Evolutionary conservation across 495 filamentous ascomycete genomes (phyloP).

Genomic region (Cairneyella variabilis): DNA sequence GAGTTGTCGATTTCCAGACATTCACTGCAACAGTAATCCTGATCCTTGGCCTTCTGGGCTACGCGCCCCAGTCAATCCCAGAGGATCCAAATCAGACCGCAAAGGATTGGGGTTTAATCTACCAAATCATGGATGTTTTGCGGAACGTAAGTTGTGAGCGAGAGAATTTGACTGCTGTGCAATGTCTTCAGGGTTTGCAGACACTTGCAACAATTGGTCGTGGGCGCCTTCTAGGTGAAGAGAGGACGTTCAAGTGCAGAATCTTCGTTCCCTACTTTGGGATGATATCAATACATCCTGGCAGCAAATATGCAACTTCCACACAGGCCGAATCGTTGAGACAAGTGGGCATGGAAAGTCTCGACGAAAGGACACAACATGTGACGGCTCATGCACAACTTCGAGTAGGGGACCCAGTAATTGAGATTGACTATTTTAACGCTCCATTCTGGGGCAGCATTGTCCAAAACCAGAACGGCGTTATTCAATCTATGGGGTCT

Average conservation of each 20-base stretch:
- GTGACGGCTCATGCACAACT: background rate
- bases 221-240: background rate
- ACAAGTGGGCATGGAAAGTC: background rate
- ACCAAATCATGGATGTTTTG: slow-evolving; percentile 1
- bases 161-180: background rate
- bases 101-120: background rate
- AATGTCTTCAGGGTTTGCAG: slow-evolving; percentile 7
- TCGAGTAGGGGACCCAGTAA: background rate
- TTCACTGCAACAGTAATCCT: slow-evolving; percentile 5
- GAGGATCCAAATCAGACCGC: background rate
- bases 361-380: too few species aligned
- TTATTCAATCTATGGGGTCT: background rate
- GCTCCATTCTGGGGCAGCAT: background rate
- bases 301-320: background rate
- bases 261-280: slow-evolving; percentile 10
- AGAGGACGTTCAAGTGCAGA: background rate
- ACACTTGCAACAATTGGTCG: background rate
- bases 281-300: background rate
- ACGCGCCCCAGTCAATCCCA: background rate
- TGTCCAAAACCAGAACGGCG: background rate
- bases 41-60: slow-evolving; percentile 6
- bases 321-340: background rate
- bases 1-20: slow-evolving; percentile 3
- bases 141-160: background rate
- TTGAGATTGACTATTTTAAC: slow-evolving; percentile 2